Base-by-base conservation (phyloP, 1,139 yeast genomes). In the Scheffersomyces titani region DNA sequence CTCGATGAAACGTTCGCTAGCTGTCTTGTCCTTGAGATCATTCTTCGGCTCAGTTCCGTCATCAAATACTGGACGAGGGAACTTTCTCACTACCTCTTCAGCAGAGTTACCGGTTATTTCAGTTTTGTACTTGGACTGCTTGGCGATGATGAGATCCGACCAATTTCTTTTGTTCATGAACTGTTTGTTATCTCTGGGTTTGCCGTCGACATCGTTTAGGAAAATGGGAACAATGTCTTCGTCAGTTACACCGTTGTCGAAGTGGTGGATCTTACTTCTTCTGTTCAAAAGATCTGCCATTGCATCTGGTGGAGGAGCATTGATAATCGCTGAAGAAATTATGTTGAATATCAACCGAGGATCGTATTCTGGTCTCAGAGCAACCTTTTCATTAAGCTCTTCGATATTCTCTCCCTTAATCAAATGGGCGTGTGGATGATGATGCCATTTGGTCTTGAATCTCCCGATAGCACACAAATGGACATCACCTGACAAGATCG, bases 401-500 rank as follows among this genome's bases (percentile, higher is more conserved):
- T 71, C 69, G 40, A 74, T 70, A 18, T 73, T 70, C 19, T 54
- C 54, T 9, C 59, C 60, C n/a, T 64, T 59, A 30, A 59, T 53
- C 20, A 71, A 58, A 52, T 74, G 76, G 51, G 76, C 70, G 52
- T 69, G 74, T 7, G 77, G 73, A 57, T 82, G 84, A 55, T 75
- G 76, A 65, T 83, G 89, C 55, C 77, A 67, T 60, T 84, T 85
- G 19, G 92, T 78, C 66, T 84, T 83, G 71, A 93, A 82, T 64
- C 97, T 80, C 18, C 97, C 96, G 60, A 92, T 74, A 56, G 93
- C 90, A 57, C 94, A 88, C 65, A 93, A 80, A 73, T 94, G 99
- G 52, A 94, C 98, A 69, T 93, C 99, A 21, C 99, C 99, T 9
- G 93, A 86, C 50, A 93, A 77, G 59, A 93, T 88, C 6, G 98